These are phyloP conservation scores for Ilyonectria robusta DNA, from an alignment of 2,329 filamentous ascomycete genomes.

Conservation along the genomic window DNA sequence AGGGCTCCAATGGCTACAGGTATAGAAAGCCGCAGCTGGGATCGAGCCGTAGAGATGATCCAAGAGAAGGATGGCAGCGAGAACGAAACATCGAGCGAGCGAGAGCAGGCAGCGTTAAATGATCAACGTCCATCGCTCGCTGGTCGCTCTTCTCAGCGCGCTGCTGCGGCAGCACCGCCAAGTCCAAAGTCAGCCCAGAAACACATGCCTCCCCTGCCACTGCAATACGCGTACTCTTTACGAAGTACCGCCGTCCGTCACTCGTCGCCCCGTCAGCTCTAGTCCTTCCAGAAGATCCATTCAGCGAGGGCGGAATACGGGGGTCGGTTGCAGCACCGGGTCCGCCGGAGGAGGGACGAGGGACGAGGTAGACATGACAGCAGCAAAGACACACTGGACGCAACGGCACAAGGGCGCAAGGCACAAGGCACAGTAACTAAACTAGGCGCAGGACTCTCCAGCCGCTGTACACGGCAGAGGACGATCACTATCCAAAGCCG, in stretches of 20 bases:
- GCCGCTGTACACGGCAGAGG: not conserved
- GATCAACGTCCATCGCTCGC: conserved; percentile 15
- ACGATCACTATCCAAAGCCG: not conserved
- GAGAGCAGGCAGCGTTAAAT: conserved; percentile 25
- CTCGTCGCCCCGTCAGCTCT: not conserved
- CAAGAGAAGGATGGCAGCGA: not conserved
- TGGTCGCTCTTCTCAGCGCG: conserved; percentile 22
- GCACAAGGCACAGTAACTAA: not conserved
- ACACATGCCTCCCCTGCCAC: conserved; percentile 1
- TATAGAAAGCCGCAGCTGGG: not conserved
- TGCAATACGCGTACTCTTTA: not conserved
- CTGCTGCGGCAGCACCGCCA: conserved; percentile 12
- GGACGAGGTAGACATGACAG: not conserved
- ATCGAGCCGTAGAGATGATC: not conserved
- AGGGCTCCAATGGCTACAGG: not conserved
- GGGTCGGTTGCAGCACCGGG: not conserved
- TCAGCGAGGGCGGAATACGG: not conserved
- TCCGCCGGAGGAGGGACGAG: not conserved
- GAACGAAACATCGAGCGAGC: not conserved
- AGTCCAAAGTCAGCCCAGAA: conserved; percentile 27
- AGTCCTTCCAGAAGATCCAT: not conserved
- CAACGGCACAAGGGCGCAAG: conserved; percentile 2
- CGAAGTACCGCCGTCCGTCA: too few species aligned
- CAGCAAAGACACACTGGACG: not conserved
- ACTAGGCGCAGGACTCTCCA: not conserved